Conservation (phyloP, 306 rosid genomes). For the Hippophae gyantsensis region DNA sequence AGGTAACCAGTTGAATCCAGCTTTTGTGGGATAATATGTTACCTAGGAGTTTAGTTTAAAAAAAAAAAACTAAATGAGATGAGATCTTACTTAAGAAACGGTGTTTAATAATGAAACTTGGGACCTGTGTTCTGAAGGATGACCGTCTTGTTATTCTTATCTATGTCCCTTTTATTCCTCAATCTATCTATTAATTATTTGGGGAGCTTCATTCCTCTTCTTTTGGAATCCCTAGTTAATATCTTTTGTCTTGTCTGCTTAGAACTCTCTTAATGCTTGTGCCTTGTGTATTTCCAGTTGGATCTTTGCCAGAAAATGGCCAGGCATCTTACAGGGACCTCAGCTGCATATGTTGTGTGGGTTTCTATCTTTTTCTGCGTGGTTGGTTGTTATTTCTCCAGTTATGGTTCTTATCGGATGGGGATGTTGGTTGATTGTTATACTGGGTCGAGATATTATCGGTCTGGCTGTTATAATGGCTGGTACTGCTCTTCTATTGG, state of each 20-base stretch:
- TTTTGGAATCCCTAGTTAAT: background rate
- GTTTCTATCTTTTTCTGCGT: constrained; percentile 75
- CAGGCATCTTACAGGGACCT: constrained; percentile 83
- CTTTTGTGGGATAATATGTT: too few species aligned
- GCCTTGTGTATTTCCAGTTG: constrained; percentile 46
- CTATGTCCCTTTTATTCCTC: background rate
- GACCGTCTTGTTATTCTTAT: background rate
- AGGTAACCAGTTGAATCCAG: too few species aligned
- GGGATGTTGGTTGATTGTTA: constrained; percentile 91
- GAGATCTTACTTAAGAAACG: background rate
- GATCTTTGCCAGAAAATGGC: constrained; percentile 99
- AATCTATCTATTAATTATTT: background rate
- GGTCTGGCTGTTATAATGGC: constrained; percentile 99
- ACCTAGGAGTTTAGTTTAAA: too few species aligned
- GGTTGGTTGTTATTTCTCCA: constrained; percentile 86
- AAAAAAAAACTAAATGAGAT: background rate
- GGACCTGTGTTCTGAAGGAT: background rate
- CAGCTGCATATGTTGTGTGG: constrained; percentile 80
- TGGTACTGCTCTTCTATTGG: constrained; percentile 92
- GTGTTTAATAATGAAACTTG: background rate
- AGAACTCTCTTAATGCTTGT: background rate
- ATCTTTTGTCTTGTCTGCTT: background rate
- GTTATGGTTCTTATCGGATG: constrained; percentile 67
- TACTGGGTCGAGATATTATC: constrained; percentile 89
- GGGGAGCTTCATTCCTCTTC: constrained; percentile 3